Evolutionary conservation across 306 rosid genomes (phyloP), one percentile per base, ranked within the genome.

Genomic region (Notholithocarpus densiflorus): DNA sequence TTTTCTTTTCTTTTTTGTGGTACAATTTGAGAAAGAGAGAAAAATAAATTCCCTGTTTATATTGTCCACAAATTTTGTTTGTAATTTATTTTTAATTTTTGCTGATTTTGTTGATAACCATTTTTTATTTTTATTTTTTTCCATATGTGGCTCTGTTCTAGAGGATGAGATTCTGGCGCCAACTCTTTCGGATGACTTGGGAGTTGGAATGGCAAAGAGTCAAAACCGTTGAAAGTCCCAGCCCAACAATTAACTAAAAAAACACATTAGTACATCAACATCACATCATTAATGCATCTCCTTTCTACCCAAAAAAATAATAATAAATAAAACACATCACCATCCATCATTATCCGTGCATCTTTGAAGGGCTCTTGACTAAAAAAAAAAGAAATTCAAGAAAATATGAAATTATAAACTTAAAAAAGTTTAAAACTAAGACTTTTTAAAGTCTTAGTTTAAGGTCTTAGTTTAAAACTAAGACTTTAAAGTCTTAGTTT

Each of bases 151-250:
- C 77, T 81, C 56, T 56, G 89, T 84, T 88, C 80, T 71, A 76
- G 79, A 88, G 79, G 75, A 81, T 45, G 93, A 94, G 97, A 90
- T 52, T 79, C 84, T 88, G 91, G 92, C 74, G 94, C 87, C 97
- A 85, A 81, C 73, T 78, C 9, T 84, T 89, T 92, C 98, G 98
- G 97, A 71, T 80, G 68, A 81, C 68, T 71, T 75, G 57, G 82
- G 87, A 81, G 64, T 71, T 77, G 68, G 83, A 85, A 74, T 10
- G 75, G 79, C 23, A 80, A 84, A 53, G 79, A 76, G 75, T 27
- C 66, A 64, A 82, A 84, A 79, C 88, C 76, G 90, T 82, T 83
- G 32, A 59, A 24, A 9, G 65, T 9, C 73, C 48, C 73, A 68
- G 73, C 57, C 53, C 17, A 48, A 48, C 53, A 12, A 48, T 48